These are phyloP conservation scores for Heliamphora exappendiculata DNA, from an alignment of 148 eudicot species.

Conservation along the genomic window DNA sequence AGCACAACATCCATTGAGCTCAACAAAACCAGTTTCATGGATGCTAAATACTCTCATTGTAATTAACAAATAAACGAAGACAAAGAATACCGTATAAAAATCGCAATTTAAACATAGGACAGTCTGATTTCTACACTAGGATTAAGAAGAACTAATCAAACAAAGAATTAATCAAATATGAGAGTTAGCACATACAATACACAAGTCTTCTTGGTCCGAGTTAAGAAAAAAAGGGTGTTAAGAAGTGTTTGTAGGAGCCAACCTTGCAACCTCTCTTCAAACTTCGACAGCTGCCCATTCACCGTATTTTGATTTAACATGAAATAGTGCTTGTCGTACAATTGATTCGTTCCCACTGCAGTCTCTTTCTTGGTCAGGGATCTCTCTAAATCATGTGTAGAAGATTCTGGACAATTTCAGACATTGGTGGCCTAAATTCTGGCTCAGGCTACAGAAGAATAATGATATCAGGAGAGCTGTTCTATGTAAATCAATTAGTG, in stretches of 20 bases:
- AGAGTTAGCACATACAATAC: neutral
- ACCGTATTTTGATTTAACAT: neutral
- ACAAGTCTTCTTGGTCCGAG: neutral
- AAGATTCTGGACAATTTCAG: slow-evolving; percentile 78
- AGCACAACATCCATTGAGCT: neutral
- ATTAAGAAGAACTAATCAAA: neutral
- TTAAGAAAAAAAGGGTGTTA: neutral
- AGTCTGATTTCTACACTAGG: neutral
- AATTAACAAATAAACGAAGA: neutral
- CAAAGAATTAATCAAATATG: neutral
- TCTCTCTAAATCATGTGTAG: slow-evolving; percentile 55
- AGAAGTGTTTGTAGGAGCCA: neutral
- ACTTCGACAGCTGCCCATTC: neutral
- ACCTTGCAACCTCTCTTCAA: neutral
- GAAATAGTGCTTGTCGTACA: neutral
- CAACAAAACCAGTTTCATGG: neutral
- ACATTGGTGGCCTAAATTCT: slow-evolving; percentile 94
- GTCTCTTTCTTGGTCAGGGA: slow-evolving; percentile 7
- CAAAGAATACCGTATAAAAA: neutral
- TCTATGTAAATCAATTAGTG: neutral
- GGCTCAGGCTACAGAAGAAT: slow-evolving; percentile 57
- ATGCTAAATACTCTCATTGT: neutral
- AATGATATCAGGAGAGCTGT: neutral
- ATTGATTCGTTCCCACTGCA: neutral
- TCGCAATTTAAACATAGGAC: neutral